phyloP scores from a whole-genome alignment of 192 early-diverging fungal species.

The Anaeromyces robustus region DNA sequence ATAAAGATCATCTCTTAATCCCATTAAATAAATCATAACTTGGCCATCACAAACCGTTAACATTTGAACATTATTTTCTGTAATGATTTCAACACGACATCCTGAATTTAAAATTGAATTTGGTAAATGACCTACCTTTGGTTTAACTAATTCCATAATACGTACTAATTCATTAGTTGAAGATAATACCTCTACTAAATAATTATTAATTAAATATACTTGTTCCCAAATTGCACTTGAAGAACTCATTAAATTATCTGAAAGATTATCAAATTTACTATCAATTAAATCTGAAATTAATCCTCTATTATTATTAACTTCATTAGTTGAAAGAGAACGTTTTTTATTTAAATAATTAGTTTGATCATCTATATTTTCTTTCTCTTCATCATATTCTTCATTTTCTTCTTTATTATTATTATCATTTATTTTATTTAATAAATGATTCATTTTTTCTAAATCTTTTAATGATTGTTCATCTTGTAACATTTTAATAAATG shows the following conservation, averaged over 20 bases:
- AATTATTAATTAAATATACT: not conserved
- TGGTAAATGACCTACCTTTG: not conserved
- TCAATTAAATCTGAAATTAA: no score
- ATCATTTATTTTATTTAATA: not conserved
- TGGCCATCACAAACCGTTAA: not conserved
- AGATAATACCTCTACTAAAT: not conserved
- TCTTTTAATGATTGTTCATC: not conserved
- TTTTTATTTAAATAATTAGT: no score
- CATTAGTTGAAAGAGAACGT: not conserved
- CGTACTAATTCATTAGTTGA: not conserved
- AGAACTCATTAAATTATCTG: not conserved
- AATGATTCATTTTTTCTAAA: not conserved
- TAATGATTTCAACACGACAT: not conserved
- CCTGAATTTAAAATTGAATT: not conserved
- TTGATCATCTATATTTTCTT: no score
- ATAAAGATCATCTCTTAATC: not conserved
- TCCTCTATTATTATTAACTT: not conserved
- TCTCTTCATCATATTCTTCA: no score
- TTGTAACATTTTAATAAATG: not conserved
- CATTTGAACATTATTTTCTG: not conserved
- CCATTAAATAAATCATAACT: not conserved
- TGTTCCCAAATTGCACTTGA: not conserved
- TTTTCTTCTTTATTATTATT: not conserved
- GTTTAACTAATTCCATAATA: not conserved
- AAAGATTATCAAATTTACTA: no score